Evolutionary conservation across 2,329 filamentous ascomycete species (phyloP).

Genomic region (Orbilia quercus): DNA sequence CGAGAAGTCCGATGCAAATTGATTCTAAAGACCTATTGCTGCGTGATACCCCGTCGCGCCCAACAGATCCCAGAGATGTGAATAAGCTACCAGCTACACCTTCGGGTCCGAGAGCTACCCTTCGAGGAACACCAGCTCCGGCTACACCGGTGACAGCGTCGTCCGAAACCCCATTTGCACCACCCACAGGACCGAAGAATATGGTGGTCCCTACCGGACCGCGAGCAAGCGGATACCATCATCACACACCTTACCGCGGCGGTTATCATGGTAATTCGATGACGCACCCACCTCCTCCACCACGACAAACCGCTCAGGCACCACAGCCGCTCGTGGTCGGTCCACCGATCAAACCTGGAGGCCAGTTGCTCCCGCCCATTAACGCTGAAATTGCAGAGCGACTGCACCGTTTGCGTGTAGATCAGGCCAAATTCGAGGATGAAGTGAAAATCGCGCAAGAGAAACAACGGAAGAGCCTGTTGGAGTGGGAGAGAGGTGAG

Average conservation of each 20-base stretch:
- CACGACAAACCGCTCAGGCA: slow-evolving; percentile 45
- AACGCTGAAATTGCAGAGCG: slow-evolving; percentile 59
- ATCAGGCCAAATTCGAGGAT: slow-evolving; percentile 59
- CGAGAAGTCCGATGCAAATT: slow-evolving; percentile 52
- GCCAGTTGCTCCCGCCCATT: slow-evolving; percentile 58
- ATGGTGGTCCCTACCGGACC: slow-evolving; percentile 60
- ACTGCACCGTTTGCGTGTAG: slow-evolving; percentile 56
- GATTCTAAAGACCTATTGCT: slow-evolving; percentile 29
- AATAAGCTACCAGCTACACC: slow-evolving; percentile 26
- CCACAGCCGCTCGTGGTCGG: slow-evolving; percentile 44
- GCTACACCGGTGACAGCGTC: slow-evolving; percentile 65
- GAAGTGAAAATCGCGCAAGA: slow-evolving; percentile 59
- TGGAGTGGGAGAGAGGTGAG: slow-evolving; percentile 59
- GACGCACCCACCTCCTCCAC: slow-evolving; percentile 52
- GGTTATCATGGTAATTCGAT: slow-evolving; percentile 59
- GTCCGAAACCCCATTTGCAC: slow-evolving; percentile 72
- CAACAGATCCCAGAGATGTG: slow-evolving; percentile 19
- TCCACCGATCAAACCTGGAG: slow-evolving; percentile 58
- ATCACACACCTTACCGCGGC: slow-evolving; percentile 58
- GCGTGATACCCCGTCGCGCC: slow-evolving; percentile 37
- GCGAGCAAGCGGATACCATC: slow-evolving; percentile 53
- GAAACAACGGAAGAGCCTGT: slow-evolving; percentile 59
- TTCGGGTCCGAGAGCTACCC: slow-evolving; percentile 11
- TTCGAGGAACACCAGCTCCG: slow-evolving; percentile 15
- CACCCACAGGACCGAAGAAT: slow-evolving; percentile 72